A percentile compares a stretch with the other conserved stretches of the same genome.
Evolutionary conservation across 2,329 filamentous ascomycete genomes (phyloP).

Genomic region (Fusarium haematococcum): DNA sequence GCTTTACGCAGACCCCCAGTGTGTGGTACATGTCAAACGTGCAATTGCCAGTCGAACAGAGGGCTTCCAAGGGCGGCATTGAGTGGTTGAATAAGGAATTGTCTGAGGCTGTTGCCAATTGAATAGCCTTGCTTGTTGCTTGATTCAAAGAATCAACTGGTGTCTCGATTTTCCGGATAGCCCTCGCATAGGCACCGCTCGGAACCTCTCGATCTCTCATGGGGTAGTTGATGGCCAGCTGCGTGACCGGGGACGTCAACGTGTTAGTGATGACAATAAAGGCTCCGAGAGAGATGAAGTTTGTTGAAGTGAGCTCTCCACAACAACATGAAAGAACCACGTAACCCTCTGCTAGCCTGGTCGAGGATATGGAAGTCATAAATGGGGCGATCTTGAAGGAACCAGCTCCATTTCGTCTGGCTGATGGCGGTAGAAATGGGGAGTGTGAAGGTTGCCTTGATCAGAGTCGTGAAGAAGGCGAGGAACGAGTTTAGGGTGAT

Average conservation of each 20-base stretch:
- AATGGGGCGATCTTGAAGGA: not conserved
- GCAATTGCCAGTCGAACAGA: not conserved
- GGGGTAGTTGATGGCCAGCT: not conserved
- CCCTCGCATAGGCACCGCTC: not conserved
- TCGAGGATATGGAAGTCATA: not conserved
- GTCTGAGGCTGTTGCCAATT: not conserved
- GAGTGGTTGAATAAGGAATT: not conserved
- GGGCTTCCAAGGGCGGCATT: not conserved
- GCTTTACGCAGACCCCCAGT: not conserved
- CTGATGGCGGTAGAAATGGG: not conserved
- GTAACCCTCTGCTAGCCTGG: not conserved
- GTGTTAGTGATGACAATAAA: not conserved
- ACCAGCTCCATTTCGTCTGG: not conserved
- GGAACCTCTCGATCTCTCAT: not conserved
- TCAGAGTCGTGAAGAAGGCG: not conserved
- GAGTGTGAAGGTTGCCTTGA: not conserved
- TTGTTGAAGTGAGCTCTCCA: not conserved
- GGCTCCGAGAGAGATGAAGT: not conserved
- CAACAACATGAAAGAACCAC: not conserved
- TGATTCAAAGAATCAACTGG: fast-evolving
- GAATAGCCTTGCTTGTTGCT: not conserved
- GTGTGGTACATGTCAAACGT: not conserved
- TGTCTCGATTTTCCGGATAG: not conserved
- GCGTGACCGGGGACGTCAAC: not conserved
- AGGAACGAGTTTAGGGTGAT: not conserved